Conservation (phyloP, 306 rosid genomes). For the Rosa rugosa region DNA sequence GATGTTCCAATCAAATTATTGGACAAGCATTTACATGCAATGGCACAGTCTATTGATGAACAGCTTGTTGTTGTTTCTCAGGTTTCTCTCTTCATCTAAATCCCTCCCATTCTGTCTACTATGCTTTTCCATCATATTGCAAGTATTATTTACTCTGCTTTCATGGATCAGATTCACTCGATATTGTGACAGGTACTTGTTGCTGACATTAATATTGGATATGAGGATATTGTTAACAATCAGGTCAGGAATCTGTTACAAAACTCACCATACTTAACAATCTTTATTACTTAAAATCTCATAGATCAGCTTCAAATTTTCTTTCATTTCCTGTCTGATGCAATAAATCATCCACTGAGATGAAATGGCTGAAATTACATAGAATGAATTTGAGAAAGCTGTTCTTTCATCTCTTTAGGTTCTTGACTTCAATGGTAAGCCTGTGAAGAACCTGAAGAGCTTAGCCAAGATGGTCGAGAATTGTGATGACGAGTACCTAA, state of each 20-base stretch:
- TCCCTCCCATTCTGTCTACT: background rate
- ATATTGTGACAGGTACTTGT: slow-evolving; percentile 67
- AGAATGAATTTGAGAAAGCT: slow-evolving; percentile 1
- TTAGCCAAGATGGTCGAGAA: slow-evolving; percentile 75
- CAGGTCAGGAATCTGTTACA: slow-evolving; percentile 45
- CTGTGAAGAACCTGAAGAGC: slow-evolving; percentile 66
- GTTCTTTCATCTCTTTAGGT: slow-evolving; percentile 43
- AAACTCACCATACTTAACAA: background rate
- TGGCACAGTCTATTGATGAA: slow-evolving; percentile 72
- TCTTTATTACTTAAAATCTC: too few relatives aligned
- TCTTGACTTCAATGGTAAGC: slow-evolving; percentile 60
- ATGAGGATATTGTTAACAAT: slow-evolving; percentile 69
- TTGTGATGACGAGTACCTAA: slow-evolving; percentile 63
- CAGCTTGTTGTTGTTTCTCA: slow-evolving; percentile 77
- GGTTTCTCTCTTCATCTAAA: slow-evolving; percentile 34
- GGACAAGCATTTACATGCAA: slow-evolving; percentile 76
- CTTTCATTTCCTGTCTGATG: background rate
- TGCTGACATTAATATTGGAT: slow-evolving; percentile 81
- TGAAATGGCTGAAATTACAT: background rate
- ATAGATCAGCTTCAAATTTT: background rate
- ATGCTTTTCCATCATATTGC: slow-evolving; percentile 5
- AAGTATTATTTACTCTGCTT: slow-evolving; percentile 1
- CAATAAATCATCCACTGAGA: background rate
- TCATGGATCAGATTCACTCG: slow-evolving; percentile 9
- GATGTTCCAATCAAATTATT: slow-evolving; percentile 77